Conservation (phyloP, 2,329 filamentous ascomycete genomes). For the Trichophyton verrucosum region DNA sequence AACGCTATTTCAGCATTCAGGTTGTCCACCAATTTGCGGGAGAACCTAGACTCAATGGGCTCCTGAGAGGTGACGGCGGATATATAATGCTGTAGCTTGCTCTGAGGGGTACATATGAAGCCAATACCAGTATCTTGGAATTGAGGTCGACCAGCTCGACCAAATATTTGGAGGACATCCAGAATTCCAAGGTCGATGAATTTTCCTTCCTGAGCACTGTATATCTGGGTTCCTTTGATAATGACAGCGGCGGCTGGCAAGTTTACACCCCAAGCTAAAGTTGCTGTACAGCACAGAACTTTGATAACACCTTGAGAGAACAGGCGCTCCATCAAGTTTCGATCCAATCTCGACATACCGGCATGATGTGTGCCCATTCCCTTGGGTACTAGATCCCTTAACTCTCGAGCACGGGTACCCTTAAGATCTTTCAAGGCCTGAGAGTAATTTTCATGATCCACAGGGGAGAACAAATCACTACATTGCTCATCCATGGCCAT, state of each 20-base stretch:
- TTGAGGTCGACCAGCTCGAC: slow-evolving; percentile 91
- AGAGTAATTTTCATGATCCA: slow-evolving; percentile 64
- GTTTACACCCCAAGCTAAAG: slow-evolving; percentile 96
- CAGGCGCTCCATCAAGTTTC: slow-evolving; percentile 88
- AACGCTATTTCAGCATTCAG: slow-evolving; percentile 88
- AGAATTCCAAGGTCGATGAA: slow-evolving; percentile 93
- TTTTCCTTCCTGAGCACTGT: slow-evolving; percentile 91
- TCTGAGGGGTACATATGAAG: slow-evolving; percentile 94
- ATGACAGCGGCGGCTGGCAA: slow-evolving; percentile 90
- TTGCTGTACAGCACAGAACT: slow-evolving; percentile 95
- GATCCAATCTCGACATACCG: slow-evolving; percentile 86
- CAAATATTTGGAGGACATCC: slow-evolving; percentile 95
- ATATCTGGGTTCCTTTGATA: slow-evolving; percentile 96
- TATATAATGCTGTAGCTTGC: slow-evolving; percentile 82
- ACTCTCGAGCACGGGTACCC: slow-evolving; percentile 68
- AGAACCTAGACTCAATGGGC: slow-evolving; percentile 95
- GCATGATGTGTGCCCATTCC: slow-evolving; percentile 93
- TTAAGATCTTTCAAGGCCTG: slow-evolving; percentile 74
- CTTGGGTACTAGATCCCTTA: slow-evolving; percentile 78
- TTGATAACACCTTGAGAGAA: slow-evolving; percentile 89
- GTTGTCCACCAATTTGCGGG: slow-evolving; percentile 86
- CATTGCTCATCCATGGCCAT: slow-evolving; percentile 73
- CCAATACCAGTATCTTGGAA: slow-evolving; percentile 97
- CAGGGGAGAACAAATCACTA: slow-evolving; percentile 71
- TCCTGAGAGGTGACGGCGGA: slow-evolving; percentile 89